Evolutionary conservation across 2,329 filamentous ascomycete genomes (phyloP).

Genomic region (Cercospora zeina): DNA sequence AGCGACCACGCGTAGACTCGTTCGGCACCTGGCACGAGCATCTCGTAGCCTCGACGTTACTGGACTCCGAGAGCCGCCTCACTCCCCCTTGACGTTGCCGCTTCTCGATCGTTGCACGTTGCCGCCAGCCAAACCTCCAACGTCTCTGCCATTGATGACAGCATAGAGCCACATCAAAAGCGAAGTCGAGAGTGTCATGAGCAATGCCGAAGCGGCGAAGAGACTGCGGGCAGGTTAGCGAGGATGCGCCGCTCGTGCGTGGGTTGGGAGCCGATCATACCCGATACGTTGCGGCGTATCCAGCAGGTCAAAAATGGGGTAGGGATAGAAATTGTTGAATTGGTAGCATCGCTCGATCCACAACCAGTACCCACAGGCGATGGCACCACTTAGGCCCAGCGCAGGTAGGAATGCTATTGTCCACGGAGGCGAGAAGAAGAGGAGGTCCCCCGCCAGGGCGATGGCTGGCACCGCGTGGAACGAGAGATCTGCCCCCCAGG

Average conservation of each 20-base stretch:
- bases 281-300: conserved; percentile 64
- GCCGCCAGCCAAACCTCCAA: conserved; percentile 21
- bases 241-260: neutral
- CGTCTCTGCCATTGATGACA: conserved; percentile 58
- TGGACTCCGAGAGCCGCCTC: neutral
- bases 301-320: conserved; percentile 76
- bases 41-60: no score
- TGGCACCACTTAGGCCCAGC: conserved; percentile 56
- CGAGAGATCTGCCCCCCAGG: conserved; percentile 59
- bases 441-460: conserved; percentile 63
- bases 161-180: conserved; percentile 70
- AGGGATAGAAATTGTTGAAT: conserved; percentile 74
- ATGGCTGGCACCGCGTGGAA: conserved; percentile 68
- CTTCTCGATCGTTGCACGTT: conserved; percentile 26
- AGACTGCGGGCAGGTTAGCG: conserved; percentile 48
- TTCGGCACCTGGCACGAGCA: no score
- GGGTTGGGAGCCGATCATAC: conserved; percentile 19
- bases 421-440: conserved; percentile 73
- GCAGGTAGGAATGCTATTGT: conserved; percentile 62
- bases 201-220: conserved; percentile 50
- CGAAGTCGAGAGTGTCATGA: conserved; percentile 71
- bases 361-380: conserved; percentile 71
- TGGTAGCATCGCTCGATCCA: conserved; percentile 74
- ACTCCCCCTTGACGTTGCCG: conserved; percentile 35
- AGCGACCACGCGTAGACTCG: no score